Evolutionary conservation across 306 rosid species (phyloP), one percentile per base, ranked within the genome.

Genomic region (Potentilla sterilis): DNA sequence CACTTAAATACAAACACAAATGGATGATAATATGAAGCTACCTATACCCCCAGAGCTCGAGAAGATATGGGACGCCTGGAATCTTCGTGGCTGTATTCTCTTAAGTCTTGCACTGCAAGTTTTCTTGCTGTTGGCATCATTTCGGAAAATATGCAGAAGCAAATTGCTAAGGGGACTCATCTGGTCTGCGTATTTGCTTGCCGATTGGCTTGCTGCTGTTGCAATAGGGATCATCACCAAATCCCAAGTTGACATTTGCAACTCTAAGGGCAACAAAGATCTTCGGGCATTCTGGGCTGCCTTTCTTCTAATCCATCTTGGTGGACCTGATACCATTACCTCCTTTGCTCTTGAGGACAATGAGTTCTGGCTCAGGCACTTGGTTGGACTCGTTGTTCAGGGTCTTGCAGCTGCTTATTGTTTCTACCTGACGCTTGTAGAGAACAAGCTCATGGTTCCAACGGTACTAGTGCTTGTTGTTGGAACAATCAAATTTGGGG

Each of bases 331-430:
- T 61, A 77, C 42, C 51, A 77, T 73, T 54, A 81, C 85, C 24
- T 81, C 85, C 0, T 81, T 77, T 63, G 78, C 85, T 78, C 81
- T 81, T 0, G 85, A 77, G 15, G 85, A 81, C 40, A 81, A 81
- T 40, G 75, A 77, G 73, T 77, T 81, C 35, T 81, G 85, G 85
- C 75, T 81, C 41, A 74, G 85, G 51, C 75, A 81, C 72, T 63
- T 73, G 51, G 2, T 67, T 10, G 75, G 41, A 10, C 81, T 81
- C 22, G 1, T 67, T 6, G 10, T 77, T 5, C 81, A 77, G 69
- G 72, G 77, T 24, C 43, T 77, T 2, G 75, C 69, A 5, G 81
- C 67, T 37, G 70, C 70, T 38, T 73, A 14, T 37, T 48, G 75
- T 52, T 58, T 73, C 42, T 81, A 54, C 37, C 49, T 67, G 7